Conservation (phyloP, 306 rosid species). For the Prinsepia uniflora region DNA sequence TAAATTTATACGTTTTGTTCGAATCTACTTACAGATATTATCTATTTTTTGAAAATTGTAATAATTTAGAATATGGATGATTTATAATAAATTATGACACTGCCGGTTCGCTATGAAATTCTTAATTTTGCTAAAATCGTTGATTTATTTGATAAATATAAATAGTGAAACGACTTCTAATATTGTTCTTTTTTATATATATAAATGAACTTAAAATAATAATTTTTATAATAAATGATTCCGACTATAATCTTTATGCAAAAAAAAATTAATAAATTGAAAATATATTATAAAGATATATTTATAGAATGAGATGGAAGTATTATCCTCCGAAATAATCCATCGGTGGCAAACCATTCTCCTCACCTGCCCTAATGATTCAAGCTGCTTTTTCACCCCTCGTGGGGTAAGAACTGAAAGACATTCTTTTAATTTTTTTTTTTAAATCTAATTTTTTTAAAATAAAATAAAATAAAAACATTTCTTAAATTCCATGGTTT, state of each 20-base stretch:
- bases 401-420: constrained; percentile 17
- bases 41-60: background rate
- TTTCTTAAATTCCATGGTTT: background rate
- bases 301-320: constrained; percentile 12
- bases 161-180: too few species aligned
- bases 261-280: too few species aligned
- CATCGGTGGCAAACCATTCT: constrained; percentile 34
- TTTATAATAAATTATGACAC: too few species aligned
- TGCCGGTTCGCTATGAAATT: too few species aligned
- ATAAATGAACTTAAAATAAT: too few species aligned
- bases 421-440: constrained; percentile 14
- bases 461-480: too few species aligned
- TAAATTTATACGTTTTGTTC: background rate
- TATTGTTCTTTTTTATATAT: too few species aligned
- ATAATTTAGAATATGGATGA: constrained; percentile 6
- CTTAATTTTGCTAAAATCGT: too few species aligned
- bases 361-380: constrained; percentile 43
- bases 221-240: too few species aligned
- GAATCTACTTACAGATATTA: too few species aligned
- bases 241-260: too few species aligned
- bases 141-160: too few species aligned
- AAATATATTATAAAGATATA: constrained; percentile 28
- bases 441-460: background rate
- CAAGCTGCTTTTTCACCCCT: constrained; percentile 27
- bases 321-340: constrained; percentile 19